Base-by-base conservation (phyloP, 768 basidiomycete species). In the Symmetrospora coprosmae region DNA sequence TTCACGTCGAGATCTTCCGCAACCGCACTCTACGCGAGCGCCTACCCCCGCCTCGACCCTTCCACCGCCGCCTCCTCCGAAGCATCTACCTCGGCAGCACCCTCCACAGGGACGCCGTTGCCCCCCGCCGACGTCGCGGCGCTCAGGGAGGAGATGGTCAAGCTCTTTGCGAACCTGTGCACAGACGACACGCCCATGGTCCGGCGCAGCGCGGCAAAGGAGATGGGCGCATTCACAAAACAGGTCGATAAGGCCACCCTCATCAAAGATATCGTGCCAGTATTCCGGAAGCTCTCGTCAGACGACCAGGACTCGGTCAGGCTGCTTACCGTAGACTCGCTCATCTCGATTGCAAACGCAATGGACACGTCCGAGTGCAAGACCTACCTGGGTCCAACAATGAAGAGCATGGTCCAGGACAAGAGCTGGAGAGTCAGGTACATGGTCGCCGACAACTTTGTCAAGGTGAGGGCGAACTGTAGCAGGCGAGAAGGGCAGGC, bases 231-330 rank as follows among this genome's bases (percentile, higher is more conserved):
- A n/a, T 69, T 70, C 53, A 60, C 86, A 60, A 83, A 82, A 72
- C 81, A 82, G 68, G 80, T 91, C 65, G 78, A 84, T 40, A 84
- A 86, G 71, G 79, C 79, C 45, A 81, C 89, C 64, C 82, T 97
- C 61, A 70, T 92, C 62, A 79, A 83, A 49, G 92, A 96, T 71
- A 84, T 87, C 53, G 76, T 99, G 21, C 84, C 88, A 50, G 80
- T 97, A 63, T 97, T 97, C 75, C 84, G 87, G 65, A 84, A 86
- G 74, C 83, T 99, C 58, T 85, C 94, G 67, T 79, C 82, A 4
- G 94, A 99, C 71, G 94, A 99, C 73, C 94, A 97, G 73, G 94
- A 99, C 73, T 96, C 92, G 23, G 94, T 99, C 53, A 82, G 94
- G 59, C 76, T 97, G 17, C 74, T 99, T 68, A 97, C 94, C 4